phyloP scores from a whole-genome alignment of 257 asterid genomes.

The Pogostemon cablin region DNA sequence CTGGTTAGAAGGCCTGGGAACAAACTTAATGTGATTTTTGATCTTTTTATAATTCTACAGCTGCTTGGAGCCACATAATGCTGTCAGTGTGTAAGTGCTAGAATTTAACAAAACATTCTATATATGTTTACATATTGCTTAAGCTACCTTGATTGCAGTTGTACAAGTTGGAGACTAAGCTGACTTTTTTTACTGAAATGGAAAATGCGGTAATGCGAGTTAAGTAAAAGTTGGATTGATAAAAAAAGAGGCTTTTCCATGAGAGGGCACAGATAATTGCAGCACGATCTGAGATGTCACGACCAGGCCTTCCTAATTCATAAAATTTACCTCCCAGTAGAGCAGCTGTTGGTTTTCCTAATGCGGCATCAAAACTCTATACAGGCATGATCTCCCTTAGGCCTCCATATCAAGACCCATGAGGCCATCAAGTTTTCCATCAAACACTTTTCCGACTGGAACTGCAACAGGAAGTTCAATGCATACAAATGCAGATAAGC shows the following conservation, averaged over 20 bases:
- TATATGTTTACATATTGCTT: constrained; percentile 28
- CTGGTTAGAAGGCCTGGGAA: constrained; percentile 27
- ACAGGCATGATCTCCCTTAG: constrained; percentile 60
- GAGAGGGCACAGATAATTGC: constrained; percentile 93
- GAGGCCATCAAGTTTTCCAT: constrained; percentile 57
- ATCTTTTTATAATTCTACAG: constrained; percentile 22
- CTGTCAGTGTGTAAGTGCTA: constrained; percentile 1
- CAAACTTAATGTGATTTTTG: constrained; percentile 17
- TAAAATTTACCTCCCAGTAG: constrained; percentile 60
- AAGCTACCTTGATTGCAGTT: constrained; percentile 57
- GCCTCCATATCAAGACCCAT: constrained; percentile 68
- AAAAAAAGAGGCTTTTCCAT: constrained; percentile 83
- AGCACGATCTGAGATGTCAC: constrained; percentile 68
- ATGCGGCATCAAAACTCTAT: constrained; percentile 57
- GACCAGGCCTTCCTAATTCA: constrained; percentile 57
- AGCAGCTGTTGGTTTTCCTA: constrained; percentile 53
- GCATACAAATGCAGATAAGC: constrained; percentile 59
- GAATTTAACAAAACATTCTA: constrained; percentile 1
- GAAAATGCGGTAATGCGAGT: constrained; percentile 75
- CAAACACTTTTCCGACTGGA: constrained; percentile 48
- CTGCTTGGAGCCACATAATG: constrained; percentile 17
- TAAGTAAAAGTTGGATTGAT: constrained; percentile 82
- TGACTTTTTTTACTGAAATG: constrained; percentile 80
- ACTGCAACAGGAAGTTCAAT: constrained; percentile 58
- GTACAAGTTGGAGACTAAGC: constrained; percentile 85